Conservation (phyloP, 1,284 basidiomycete species). For the Grifola frondosa region DNA sequence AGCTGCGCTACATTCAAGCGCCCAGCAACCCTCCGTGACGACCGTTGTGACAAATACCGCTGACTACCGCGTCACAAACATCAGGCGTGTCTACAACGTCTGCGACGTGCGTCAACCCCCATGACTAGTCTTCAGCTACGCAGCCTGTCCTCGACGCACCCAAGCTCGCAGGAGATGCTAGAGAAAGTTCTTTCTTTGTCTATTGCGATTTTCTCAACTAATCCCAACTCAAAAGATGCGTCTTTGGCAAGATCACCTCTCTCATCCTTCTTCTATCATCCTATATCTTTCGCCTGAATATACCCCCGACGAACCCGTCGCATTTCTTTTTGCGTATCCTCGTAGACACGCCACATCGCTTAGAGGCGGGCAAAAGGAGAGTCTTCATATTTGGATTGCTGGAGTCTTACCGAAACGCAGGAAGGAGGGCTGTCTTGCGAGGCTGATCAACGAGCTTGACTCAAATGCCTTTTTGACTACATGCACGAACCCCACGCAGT, state of each 20-base stretch:
- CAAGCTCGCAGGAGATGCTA: slow-evolving; percentile 12
- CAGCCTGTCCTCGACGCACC: too few species aligned
- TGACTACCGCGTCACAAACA: neutral
- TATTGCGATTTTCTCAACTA: slow-evolving; percentile 24
- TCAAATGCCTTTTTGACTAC: slow-evolving; percentile 15
- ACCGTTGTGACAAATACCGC: slow-evolving; percentile 1
- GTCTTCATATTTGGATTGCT: slow-evolving; percentile 29
- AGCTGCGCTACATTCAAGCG: neutral
- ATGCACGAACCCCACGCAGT: slow-evolving; percentile 26
- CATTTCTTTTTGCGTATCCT: slow-evolving; percentile 26
- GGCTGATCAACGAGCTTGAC: slow-evolving; percentile 21
- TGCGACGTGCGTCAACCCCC: too few species aligned
- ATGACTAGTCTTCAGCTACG: slow-evolving; percentile 5
- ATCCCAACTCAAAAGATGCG: slow-evolving; percentile 23
- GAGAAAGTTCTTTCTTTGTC: slow-evolving; percentile 18
- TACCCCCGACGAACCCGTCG: slow-evolving; percentile 12
- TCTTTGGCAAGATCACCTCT: slow-evolving; percentile 25
- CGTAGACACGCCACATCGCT: slow-evolving; percentile 21
- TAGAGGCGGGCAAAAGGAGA: slow-evolving; percentile 13
- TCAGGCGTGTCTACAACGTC: too few species aligned
- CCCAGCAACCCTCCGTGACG: neutral
- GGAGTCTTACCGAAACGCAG: slow-evolving; percentile 24
- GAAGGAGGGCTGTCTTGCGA: slow-evolving; percentile 21
- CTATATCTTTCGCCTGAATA: slow-evolving; percentile 19
- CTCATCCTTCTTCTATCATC: slow-evolving; percentile 19